Conservation (phyloP, 2,329 filamentous ascomycete genomes). For the Periconia sp. region DNA sequence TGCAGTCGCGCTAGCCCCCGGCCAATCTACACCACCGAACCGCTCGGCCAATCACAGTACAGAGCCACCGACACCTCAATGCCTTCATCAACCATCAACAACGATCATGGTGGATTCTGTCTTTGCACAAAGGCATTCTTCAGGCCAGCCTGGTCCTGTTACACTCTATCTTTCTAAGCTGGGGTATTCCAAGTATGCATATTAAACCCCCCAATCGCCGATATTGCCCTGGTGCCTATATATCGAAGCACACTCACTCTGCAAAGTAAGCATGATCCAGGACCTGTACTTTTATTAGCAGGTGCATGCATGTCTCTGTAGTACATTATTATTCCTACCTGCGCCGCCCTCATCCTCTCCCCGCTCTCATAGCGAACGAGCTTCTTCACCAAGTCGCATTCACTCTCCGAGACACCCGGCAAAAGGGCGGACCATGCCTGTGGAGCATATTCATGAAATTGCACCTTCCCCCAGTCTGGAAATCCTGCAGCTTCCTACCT, state of each 20-base stretch:
- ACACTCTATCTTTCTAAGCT: too few relatives aligned
- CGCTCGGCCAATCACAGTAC: background rate
- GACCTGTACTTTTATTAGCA: constrained; percentile 17
- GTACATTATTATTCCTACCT: constrained; percentile 49
- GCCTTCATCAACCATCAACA: background rate
- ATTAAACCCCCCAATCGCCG: too few relatives aligned
- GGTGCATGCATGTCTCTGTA: background rate
- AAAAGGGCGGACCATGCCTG: constrained; percentile 72
- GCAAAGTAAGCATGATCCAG: constrained; percentile 33
- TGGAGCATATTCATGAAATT: constrained; percentile 74
- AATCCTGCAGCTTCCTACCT: constrained; percentile 63
- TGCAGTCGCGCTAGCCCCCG: too few relatives aligned
- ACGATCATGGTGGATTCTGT: background rate
- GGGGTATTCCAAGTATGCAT: too few relatives aligned
- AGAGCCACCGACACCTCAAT: background rate
- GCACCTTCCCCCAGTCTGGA: constrained; percentile 83
- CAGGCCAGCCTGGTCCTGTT: too few relatives aligned
- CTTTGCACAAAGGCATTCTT: too few relatives aligned
- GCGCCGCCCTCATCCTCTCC: constrained; percentile 65
- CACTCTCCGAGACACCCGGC: constrained; percentile 58
- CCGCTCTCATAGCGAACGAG: constrained; percentile 74
- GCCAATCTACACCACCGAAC: background rate
- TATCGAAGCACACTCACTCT: background rate
- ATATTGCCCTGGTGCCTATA: too few relatives aligned
- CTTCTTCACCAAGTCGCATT: constrained; percentile 65